Percentiles rank a stretch among this genome's conserved stretches.
These are phyloP conservation scores for Sechiopsis laciniata DNA, from an alignment of 306 rosid species.

Conservation along the genomic window DNA sequence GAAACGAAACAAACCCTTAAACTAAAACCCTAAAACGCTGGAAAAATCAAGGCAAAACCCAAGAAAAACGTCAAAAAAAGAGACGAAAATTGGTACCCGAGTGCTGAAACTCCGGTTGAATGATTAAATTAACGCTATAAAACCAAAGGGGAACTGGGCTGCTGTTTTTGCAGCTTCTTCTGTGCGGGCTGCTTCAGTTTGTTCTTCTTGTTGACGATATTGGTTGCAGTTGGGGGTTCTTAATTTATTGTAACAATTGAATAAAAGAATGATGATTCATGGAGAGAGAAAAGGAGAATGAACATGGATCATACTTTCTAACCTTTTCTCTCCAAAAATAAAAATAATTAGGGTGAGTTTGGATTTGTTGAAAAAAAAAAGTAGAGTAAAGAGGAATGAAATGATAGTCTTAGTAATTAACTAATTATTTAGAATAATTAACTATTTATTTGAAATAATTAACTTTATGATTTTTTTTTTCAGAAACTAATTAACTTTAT, in stretches of 20 bases:
- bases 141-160: not conserved
- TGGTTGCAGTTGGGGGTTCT: not conserved
- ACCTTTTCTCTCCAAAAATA: too few species aligned
- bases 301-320: conserved; percentile 14
- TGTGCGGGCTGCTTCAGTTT: too few species aligned
- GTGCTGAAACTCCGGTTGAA: conserved; percentile 29
- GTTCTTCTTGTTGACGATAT: not conserved
- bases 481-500: too few species aligned
- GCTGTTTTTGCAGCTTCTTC: too few species aligned
- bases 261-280: conserved; percentile 6
- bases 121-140: not conserved
- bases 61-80: conserved; percentile 4
- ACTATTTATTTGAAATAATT: too few species aligned
- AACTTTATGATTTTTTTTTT: too few species aligned
- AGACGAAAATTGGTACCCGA: conserved; percentile 26
- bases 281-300: conserved; percentile 21
- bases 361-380: too few species aligned
- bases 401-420: too few species aligned
- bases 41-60: not conserved
- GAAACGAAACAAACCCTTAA: conserved; percentile 27
- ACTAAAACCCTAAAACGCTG: conserved; percentile 9
- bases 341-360: too few species aligned
- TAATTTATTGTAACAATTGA: not conserved
- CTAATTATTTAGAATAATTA: too few species aligned
- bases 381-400: too few species aligned